A percentile compares a stretch with the other conserved stretches of the same genome.
Evolutionary conservation across 129 eudicot genomes (phyloP).

Genomic region (Chrysanthemum makinoi): DNA sequence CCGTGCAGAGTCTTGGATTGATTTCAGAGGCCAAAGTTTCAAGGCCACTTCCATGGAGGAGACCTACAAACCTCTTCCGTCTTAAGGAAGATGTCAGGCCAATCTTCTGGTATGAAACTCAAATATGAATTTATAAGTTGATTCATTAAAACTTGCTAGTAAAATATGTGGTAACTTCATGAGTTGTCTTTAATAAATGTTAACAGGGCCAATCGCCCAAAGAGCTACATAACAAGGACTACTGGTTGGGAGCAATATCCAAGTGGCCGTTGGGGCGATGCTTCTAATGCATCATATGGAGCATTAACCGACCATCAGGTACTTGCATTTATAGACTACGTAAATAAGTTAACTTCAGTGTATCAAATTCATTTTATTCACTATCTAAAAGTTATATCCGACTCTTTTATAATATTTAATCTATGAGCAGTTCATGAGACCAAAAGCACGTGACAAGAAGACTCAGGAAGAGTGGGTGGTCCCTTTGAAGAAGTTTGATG

Average conservation of each 20-base stretch:
- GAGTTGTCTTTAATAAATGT: slow-evolving; percentile 3
- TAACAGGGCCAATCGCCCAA: slow-evolving; percentile 96
- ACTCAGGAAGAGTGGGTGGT: slow-evolving; percentile 84
- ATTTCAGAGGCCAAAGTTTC: slow-evolving; percentile 83
- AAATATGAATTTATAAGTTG: background rate
- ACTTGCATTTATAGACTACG: slow-evolving; percentile 13
- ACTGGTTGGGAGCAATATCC: slow-evolving; percentile 93
- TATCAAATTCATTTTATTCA: background rate
- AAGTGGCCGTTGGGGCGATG: slow-evolving; percentile 93
- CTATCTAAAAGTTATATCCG: background rate
- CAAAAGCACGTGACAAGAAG: slow-evolving; percentile 90
- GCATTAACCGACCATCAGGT: slow-evolving; percentile 91
- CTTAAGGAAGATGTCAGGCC: slow-evolving; percentile 94
- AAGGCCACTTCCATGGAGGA: slow-evolving; percentile 95
- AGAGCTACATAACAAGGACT: slow-evolving; percentile 91
- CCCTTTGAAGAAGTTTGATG: slow-evolving; percentile 72
- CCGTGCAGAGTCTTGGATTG: slow-evolving; percentile 87
- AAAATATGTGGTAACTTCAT: background rate
- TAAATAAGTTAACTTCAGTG: too few species aligned
- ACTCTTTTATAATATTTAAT: slow-evolving; percentile 19
- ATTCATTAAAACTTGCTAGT: slow-evolving; percentile 1
- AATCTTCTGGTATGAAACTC: slow-evolving; percentile 72
- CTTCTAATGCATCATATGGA: slow-evolving; percentile 89
- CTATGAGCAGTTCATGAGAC: slow-evolving; percentile 79
- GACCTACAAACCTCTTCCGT: slow-evolving; percentile 81